Base-by-base conservation (phyloP, 1,139 yeast species). In the Pichia sp. region DNA sequence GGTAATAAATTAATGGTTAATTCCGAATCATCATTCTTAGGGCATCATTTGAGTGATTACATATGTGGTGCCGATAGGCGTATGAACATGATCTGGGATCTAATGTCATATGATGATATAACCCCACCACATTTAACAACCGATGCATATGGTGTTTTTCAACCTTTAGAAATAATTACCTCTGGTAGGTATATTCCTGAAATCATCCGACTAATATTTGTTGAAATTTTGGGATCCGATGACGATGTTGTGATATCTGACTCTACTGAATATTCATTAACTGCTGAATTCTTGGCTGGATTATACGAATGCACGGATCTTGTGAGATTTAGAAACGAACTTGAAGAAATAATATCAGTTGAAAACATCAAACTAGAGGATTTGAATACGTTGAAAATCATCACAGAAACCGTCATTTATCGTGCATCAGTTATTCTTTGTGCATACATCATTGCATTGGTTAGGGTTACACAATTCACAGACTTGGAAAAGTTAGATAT, bases 171-270 rank as follows among this genome's bases (percentile, higher is more conserved):
- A 58, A 65, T 75, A 50, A 66, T 77, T 68, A 71, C 80, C 34
- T 69, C 79, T 42, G 85, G 84, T 1, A 66, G 84, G 54, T 79
- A 79, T 60, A 66, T 79, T 45, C 78, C 81, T 11, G 85, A 79
- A 57, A 60, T 78, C 48, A 63, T 75, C 6, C 65, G 84, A 41
- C 62, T 75, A 46, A 70, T 70, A 3, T 46, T 77, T 36, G 57
- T 67, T 28, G 22, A 37, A 10, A 75, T 7, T 8, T 24, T 24
- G 71, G 40, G 57, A n/a, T 19, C 17, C 7, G 6, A n/a, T 33
- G 22, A 28, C 22, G 17, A 30, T 18, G 41, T 14, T 61, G 2
- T 51, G 38, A 28, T 56, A 56, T 15, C 10, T 10, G 9, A 8
- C 14, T 7, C 10, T 18, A 7, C 10, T 6, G 39, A 34, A 19